Conservation (phyloP, 805 yeast species). For the Yarrowia sp. region DNA sequence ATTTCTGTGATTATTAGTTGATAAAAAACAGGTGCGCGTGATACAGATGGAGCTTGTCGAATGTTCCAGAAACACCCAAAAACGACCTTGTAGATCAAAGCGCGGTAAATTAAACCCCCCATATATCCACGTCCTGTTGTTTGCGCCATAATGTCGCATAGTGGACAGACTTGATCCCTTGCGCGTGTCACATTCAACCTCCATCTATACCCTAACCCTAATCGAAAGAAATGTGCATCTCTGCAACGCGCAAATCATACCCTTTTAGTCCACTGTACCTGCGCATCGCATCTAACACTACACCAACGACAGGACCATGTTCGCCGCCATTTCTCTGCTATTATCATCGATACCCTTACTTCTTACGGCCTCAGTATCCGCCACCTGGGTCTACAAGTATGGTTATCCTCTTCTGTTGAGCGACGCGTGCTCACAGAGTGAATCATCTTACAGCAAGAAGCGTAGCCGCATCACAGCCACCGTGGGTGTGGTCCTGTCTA, state of each 20-base stretch:
- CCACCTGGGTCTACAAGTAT: conserved; percentile 15
- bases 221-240: not conserved
- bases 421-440: not conserved
- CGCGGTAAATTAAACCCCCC: too few species aligned
- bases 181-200: not conserved
- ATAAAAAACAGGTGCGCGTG: not conserved
- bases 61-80: too few species aligned
- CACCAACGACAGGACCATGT: not conserved
- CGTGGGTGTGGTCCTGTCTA: conserved; percentile 8
- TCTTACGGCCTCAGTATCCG: not conserved
- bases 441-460: not conserved
- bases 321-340: conserved; percentile 9
- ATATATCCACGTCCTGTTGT: not conserved
- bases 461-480: conserved; percentile 16
- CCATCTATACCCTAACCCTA: not conserved
- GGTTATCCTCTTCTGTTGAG: not conserved
- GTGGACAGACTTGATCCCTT: not conserved
- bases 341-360: conserved; percentile 13
- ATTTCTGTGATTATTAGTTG: not conserved
- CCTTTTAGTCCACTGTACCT: conserved; percentile 13
- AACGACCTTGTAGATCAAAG: too few species aligned
- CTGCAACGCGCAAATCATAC: conserved; percentile 18
- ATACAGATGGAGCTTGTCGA: too few species aligned
- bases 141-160: not conserved
- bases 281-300: not conserved